phyloP scores from a whole-genome alignment of 2,329 filamentous ascomycete genomes.

The Seiridium cupressi region DNA sequence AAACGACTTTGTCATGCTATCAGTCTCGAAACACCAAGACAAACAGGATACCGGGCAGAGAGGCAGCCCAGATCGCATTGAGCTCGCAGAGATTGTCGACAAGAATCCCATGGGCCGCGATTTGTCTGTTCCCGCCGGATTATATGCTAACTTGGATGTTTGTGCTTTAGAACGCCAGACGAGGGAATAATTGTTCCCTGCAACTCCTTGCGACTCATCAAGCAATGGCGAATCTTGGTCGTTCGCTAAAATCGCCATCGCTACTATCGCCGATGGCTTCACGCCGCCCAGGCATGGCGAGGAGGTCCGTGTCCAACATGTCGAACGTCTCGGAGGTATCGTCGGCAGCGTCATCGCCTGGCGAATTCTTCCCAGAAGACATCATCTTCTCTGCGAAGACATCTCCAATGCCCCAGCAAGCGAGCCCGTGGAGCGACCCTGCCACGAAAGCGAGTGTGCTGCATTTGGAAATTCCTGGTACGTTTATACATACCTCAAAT shows the following conservation, averaged over 20 bases:
- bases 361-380: slow-evolving; percentile 28
- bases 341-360: slow-evolving; percentile 28
- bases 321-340: slow-evolving; percentile 49
- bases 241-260: slow-evolving; percentile 47
- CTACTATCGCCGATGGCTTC: slow-evolving; percentile 38
- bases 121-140: background rate
- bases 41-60: background rate
- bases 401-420: slow-evolving; percentile 22
- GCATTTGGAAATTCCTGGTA: slow-evolving; percentile 16
- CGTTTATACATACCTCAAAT: background rate
- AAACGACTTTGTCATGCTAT: background rate
- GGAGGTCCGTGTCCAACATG: slow-evolving; percentile 43
- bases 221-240: slow-evolving; percentile 46
- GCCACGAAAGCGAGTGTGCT: slow-evolving; percentile 14
- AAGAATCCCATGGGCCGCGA: no score
- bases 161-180: background rate
- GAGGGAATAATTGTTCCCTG: background rate
- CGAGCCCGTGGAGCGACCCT: slow-evolving; percentile 13
- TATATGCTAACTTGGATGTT: background rate
- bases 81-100: background rate
- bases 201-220: background rate
- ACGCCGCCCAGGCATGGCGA: slow-evolving; percentile 41
- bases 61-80: background rate
- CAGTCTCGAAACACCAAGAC: no score
- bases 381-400: slow-evolving; percentile 33